Base-by-base conservation (phyloP, 2,329 filamentous ascomycete species). In the Aspergillus melleus region DNA sequence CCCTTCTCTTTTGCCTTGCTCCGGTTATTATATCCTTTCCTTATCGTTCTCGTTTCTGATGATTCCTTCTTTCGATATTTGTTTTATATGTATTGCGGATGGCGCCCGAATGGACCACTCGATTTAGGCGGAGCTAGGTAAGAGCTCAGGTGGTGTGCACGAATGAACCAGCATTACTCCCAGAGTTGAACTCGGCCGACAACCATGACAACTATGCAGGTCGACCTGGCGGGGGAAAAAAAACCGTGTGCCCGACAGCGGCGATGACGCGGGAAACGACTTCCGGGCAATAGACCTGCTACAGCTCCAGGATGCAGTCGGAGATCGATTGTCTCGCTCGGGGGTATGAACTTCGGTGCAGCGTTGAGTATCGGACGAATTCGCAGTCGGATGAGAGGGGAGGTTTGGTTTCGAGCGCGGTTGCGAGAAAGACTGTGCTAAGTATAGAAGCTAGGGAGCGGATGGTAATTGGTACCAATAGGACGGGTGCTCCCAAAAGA, bases 81-180 rank as follows among this genome's bases (percentile, higher is more conserved):
- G 24, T 10, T 29, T 9, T 24, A 11, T 36, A 58, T 24, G 50
- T 42, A 16, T 26, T 52, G 59, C 49, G 52, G 36, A 42, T 16
- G 16, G 14, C 49, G 53, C 51, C 39, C 44, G 44, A 49, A 51
- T 24, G 44, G 52, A 49, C 39, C 47, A 50, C 46, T 58, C 54
- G 46, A 55, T 67, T 71, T 71, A 71, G 57, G 61, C 61, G 54
- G 63, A 72, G 66, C 68, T 59, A 58, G 61, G 32, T 29, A 61
- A 49, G 61, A 70, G 67, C 66, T 71, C 66, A 51, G 60, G 53
- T 55, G 59, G 52, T 58, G 66, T 57, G 58, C 64, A 69, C 64
- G 69, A 71, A 66, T 61, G 64, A 56, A 62, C 65, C 72, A 57
- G 70, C 72, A 75, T 75, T 73, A 72, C 72, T 72, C 60, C 66